Evolutionary conservation across 805 yeast genomes (phyloP).

Genomic region (Candida vartiovaarae): DNA sequence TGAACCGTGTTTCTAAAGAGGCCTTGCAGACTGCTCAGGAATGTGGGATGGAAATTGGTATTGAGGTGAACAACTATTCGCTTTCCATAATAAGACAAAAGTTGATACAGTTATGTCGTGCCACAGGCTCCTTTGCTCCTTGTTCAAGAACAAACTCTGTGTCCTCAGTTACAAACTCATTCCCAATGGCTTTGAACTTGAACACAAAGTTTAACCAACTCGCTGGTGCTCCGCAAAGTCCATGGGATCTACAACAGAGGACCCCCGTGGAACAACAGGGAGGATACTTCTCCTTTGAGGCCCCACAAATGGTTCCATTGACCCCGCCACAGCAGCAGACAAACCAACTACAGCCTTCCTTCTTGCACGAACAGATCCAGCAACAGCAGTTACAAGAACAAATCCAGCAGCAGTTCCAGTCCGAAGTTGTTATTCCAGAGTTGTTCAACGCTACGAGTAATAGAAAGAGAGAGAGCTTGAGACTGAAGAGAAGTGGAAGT

Average conservation of each 20-base stretch:
- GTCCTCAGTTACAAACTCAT: constrained; percentile 9
- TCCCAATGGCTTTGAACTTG: constrained; percentile 17
- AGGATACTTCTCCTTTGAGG: constrained; percentile 20
- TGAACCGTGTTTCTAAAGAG: constrained; percentile 52
- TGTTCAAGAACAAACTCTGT: constrained; percentile 16
- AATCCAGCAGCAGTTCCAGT: constrained; percentile 7
- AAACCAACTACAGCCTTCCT: constrained; percentile 6
- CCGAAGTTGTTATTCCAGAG: constrained; percentile 19
- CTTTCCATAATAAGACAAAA: constrained; percentile 33
- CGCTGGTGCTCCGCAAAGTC: constrained; percentile 1
- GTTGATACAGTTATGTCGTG: constrained; percentile 24
- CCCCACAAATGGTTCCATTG: constrained; percentile 8
- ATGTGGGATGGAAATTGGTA: constrained; percentile 30
- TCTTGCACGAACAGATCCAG: constrained; percentile 14
- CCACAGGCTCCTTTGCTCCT: constrained; percentile 2
- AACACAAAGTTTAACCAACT: constrained; percentile 14
- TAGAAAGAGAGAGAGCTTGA: constrained; percentile 45
- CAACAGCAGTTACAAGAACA: constrained; percentile 8
- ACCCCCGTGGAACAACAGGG: constrained; percentile 17
- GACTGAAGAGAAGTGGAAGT: constrained; percentile 36
- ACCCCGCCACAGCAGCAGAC: constrained; percentile 4
- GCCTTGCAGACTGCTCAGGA: constrained; percentile 34
- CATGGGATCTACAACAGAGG: constrained; percentile 8
- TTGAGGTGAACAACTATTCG: constrained; percentile 30
- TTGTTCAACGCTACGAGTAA: constrained; percentile 39